Evolutionary conservation across 306 rosid species (phyloP), one percentile per base, ranked within the genome.

Genomic region (Cucumis sativus): DNA sequence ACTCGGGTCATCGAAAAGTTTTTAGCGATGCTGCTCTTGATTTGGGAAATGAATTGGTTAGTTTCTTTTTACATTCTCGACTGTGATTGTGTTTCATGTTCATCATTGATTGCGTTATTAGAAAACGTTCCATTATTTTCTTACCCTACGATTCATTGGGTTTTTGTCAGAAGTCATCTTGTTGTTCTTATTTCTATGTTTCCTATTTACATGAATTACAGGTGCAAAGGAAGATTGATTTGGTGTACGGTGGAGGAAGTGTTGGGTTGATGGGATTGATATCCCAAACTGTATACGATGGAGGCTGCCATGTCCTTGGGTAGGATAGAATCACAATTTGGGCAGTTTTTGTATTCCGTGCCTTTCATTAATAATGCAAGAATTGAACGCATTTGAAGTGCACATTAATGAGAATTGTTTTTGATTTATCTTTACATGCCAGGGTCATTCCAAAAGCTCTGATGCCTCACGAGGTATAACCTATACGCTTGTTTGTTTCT

Each of bases 191-290:
- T 72, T 73, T 30, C 23, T 6, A 2, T 60, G 11, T 21, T 58
- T 56, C 14, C 14, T 28, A 7, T 58, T 57, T 23, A 43, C 77
- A 58, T 81, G 72, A 41, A 73, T 87, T 81, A 43, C 92, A 93
- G 98, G 97, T 89, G 57, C 79, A 86, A 84, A 78, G 92, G 91
- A 89, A 82, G 85, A 87, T 91, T 86, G 90, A 88, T 87, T 85
- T 93, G 90, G 98, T 91, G 67, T 93, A 93, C 73, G 97, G 98
- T 79, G 97, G 98, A 12, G 98, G 98, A 83, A 89, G 96, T 80
- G 82, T 91, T 2, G 98, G 98, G 58, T 80, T 93, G 79, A 93
- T 93, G 98, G 98, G 98, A 62, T 85, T 91, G 76, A 85, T 93
- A 84, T 93, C 98, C 14, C 89, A 86, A 81, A 89, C 84, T 56